Conservation (phyloP, 208 protist genomes). For the Trypanosoma cruzi region DNA sequence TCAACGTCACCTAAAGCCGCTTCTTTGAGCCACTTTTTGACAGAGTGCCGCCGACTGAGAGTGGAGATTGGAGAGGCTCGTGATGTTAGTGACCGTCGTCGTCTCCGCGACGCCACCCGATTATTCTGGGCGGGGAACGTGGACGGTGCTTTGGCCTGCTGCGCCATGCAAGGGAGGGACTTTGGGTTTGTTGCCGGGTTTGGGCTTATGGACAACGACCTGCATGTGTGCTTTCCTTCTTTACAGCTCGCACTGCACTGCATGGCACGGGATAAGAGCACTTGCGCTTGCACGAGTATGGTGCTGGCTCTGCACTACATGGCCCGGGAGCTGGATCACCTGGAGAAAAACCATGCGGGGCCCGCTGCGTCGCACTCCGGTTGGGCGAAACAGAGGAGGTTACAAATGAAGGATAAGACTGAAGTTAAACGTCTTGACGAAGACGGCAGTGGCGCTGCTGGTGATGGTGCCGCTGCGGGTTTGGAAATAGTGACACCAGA, state of each 20-base stretch:
- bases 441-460: not conserved
- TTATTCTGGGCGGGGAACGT: conserved; percentile 59
- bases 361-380: not conserved
- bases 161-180: conserved; percentile 50
- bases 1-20: conserved; percentile 6
- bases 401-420: not conserved
- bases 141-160: conserved; percentile 62
- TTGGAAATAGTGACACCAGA: not conserved
- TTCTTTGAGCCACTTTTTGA: conserved; percentile 68
- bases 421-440: not conserved
- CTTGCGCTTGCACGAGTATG: conserved; percentile 46
- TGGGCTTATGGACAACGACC: conserved; percentile 55
- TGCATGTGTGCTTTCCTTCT: conserved; percentile 48
- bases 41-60: conserved; percentile 50
- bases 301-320: conserved; percentile 66
- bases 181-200: conserved; percentile 68
- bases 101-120: conserved; percentile 39
- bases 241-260: conserved; percentile 36
- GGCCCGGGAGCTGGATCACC: conserved; percentile 47
- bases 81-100: conserved; percentile 35
- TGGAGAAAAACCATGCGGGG: conserved; percentile 22
- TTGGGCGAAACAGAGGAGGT: conserved; percentile 2
- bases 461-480: not conserved
- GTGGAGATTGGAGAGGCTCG: conserved; percentile 36
- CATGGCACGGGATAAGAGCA: conserved; percentile 34